These are phyloP conservation scores for Saccharomyces hybrid DNA, from an alignment of 1,139 yeast genomes.

Conservation along the genomic window DNA sequence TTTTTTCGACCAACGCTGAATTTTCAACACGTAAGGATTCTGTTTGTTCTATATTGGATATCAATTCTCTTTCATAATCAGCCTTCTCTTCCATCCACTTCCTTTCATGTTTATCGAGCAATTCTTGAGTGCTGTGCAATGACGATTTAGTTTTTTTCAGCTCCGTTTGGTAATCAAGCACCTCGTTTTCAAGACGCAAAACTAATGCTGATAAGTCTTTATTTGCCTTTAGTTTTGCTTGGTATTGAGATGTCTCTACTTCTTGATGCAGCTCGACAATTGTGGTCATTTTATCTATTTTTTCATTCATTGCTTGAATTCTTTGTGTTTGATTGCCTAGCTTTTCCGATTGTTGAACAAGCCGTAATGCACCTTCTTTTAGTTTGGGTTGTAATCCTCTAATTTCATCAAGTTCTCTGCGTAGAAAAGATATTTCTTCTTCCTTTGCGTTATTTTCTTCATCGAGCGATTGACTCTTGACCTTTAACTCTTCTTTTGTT, in stretches of 20 bases:
- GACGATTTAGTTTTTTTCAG: slow-evolving; percentile 34
- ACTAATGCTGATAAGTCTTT: background rate
- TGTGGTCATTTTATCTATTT: background rate
- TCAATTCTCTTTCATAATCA: slow-evolving; percentile 48
- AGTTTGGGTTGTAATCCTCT: slow-evolving; percentile 26
- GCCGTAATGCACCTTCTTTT: slow-evolving; percentile 31
- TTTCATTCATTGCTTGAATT: background rate
- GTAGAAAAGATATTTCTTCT: slow-evolving; percentile 32
- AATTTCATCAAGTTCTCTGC: background rate
- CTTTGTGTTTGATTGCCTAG: background rate
- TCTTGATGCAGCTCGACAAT: background rate
- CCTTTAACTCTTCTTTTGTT: slow-evolving; percentile 35
- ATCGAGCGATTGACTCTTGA: slow-evolving; percentile 27
- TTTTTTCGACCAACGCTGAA: slow-evolving; percentile 19
- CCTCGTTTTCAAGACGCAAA: slow-evolving; percentile 32
- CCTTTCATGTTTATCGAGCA: slow-evolving; percentile 34
- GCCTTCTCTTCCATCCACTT: slow-evolving; percentile 40
- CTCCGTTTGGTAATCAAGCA: slow-evolving; percentile 35
- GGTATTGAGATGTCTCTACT: background rate
- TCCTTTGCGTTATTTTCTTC: slow-evolving; percentile 35
- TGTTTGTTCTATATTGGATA: slow-evolving; percentile 39
- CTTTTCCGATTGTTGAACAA: slow-evolving; percentile 33
- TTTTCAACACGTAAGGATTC: slow-evolving; percentile 44
- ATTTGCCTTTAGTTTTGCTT: background rate
- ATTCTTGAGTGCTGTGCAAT: slow-evolving; percentile 31